Evolutionary conservation across 1,139 yeast genomes (phyloP), one percentile per base, ranked within the genome.

Genomic region (Debaryomyces singareniensis): DNA sequence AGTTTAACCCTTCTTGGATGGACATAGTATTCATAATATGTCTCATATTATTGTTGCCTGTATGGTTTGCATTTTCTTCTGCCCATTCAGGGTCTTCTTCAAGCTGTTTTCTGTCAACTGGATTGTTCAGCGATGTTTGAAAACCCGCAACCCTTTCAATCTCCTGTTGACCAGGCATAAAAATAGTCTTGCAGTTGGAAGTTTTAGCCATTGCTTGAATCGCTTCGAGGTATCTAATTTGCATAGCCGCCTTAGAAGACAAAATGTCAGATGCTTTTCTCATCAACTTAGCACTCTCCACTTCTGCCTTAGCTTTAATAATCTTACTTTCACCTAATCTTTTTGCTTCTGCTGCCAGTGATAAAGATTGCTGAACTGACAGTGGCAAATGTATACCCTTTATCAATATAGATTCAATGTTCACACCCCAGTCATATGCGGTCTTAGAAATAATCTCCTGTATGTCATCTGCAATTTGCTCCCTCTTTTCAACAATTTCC

Each of bases 321-420:
- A 80, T 78, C 64, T 79, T 80, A 49, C 81, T 73, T 53, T 80
- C 89, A 58, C 87, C 87, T 37, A 79, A 76, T 54, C 89, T 66
- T 58, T 74, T 75, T 23, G 85, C 80, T 61, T 79, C 84, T 22
- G 87, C 84, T 20, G 87, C 87, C 69, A 75, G 77, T 3, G 86
- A 73, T 41, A 80, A 62, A 2, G 85, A 73, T 29, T 70, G 62
- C 35, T 78, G 76, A 30, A 80, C 79, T 34, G 68, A 69, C 10
- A 58, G 56, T 13, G 80, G 78, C 42, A 80, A 63, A 18, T 61
- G 56, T 48, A 80, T 66, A 51, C 79, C 87, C 59, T 80, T 80
- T 51, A 80, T 79, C 43, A 80, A 63, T 36, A 80, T 77, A 30
- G 78, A 67, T 52, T 80, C 87, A 35, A 80, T 74, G 37, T 68